Evolutionary conservation across 192 early-diverging fungal species (phyloP).

Genomic region (Linnemannia exigua): DNA sequence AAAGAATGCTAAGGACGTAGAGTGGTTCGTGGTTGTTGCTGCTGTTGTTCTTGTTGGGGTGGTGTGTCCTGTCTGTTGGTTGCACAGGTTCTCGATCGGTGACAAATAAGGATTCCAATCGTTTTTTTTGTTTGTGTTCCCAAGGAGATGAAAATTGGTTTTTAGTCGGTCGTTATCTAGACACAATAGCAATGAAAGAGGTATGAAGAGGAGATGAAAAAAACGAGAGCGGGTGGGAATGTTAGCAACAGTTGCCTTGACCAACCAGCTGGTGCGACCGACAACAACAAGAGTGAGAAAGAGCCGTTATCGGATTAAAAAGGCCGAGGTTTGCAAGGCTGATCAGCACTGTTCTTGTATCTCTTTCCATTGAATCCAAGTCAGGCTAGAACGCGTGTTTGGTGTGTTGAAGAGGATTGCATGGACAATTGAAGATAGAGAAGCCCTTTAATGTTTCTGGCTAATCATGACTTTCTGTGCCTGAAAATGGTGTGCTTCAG

Average conservation of each 20-base stretch:
- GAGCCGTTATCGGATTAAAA: not conserved
- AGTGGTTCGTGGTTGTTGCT: not conserved
- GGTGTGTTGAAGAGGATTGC: too few relatives aligned
- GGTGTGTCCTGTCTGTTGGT: not conserved
- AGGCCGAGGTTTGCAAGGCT: not conserved
- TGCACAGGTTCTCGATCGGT: not conserved
- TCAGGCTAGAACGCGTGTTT: too few relatives aligned
- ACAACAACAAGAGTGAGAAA: not conserved
- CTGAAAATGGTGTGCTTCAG: not conserved
- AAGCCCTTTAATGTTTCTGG: not conserved
- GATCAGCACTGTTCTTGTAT: too few relatives aligned
- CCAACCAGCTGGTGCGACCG: not conserved
- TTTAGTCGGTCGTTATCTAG: not conserved
- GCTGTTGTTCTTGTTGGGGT: not conserved
- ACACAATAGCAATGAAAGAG: not conserved
- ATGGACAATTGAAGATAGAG: not conserved
- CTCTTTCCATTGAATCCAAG: not conserved
- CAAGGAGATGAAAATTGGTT: not conserved
- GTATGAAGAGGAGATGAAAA: not conserved
- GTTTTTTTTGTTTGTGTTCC: slow-evolving; percentile 1
- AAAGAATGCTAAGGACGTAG: not conserved
- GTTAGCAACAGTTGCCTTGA: slow-evolving; percentile 6
- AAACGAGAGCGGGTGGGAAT: not conserved
- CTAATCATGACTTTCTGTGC: not conserved
- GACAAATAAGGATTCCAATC: slow-evolving; percentile 2